A percentile compares a stretch with the other conserved stretches of the same genome.
Conservation (phyloP, 371 early-diverging fungal genomes). For the Rhizopus stolonifer region DNA sequence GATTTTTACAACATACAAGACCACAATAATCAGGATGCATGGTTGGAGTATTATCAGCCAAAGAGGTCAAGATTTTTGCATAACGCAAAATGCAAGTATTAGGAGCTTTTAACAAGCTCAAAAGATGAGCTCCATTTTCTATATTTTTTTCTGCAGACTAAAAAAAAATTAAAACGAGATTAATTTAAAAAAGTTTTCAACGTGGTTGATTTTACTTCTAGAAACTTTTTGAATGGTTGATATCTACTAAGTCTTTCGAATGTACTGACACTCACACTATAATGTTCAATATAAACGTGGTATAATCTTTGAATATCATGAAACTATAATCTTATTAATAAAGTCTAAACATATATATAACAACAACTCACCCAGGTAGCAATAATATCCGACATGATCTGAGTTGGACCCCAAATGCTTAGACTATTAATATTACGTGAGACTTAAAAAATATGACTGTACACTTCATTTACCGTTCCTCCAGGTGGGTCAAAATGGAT, state of each 20-base stretch:
- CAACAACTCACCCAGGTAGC: constrained; percentile 32
- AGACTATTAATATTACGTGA: constrained; percentile 22
- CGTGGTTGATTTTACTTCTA: constrained; percentile 27
- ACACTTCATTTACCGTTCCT: constrained; percentile 36
- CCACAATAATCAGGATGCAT: constrained; percentile 50
- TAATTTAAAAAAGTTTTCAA: not conserved
- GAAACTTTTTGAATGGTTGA: constrained; percentile 46
- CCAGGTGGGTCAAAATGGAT: constrained; percentile 22
- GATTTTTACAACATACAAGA: constrained; percentile 29
- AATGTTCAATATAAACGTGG: constrained; percentile 34
- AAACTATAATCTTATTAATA: constrained; percentile 19
- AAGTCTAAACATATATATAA: not conserved
- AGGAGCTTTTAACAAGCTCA: constrained; percentile 36
- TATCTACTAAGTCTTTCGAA: constrained; percentile 38
- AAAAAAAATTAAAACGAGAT: not conserved
- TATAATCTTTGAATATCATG: constrained; percentile 23
- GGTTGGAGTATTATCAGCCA: constrained; percentile 36
- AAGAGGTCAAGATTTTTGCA: constrained; percentile 24
- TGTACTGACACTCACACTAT: constrained; percentile 31
- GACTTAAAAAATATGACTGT: not conserved
- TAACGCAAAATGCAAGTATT: constrained; percentile 30
- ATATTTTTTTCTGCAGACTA: constrained; percentile 5
- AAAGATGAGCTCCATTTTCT: constrained; percentile 17
- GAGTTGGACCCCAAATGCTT: constrained; percentile 54
- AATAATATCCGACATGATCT: constrained; percentile 50